Evolutionary conservation across 495 filamentous ascomycete genomes (phyloP).

Genomic region (Pyrenula aspistea): DNA sequence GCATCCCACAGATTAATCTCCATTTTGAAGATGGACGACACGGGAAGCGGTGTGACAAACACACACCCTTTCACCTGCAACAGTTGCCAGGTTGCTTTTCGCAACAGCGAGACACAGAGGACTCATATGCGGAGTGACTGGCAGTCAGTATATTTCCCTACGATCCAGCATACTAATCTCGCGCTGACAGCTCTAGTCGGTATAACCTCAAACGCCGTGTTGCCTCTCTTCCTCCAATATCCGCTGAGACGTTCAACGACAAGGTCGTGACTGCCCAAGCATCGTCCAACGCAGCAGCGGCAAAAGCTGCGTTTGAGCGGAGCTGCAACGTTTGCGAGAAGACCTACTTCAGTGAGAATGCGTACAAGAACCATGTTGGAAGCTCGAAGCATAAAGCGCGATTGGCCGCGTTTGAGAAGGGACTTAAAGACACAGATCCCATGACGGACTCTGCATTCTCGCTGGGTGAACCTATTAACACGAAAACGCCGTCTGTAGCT

Average conservation of each 20-base stretch:
- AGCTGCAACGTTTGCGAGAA: conserved; percentile 74
- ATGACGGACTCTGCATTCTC: conserved; percentile 87
- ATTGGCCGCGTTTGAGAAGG: conserved; percentile 33
- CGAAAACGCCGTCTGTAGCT: conserved; percentile 14
- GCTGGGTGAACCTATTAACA: conserved; percentile 64
- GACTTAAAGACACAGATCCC: conserved; percentile 53
- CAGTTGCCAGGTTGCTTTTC: conserved; percentile 92
- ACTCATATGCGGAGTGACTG: conserved; percentile 95
- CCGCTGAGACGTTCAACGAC: conserved; percentile 87
- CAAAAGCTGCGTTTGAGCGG: conserved; percentile 82
- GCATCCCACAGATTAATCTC: too few relatives aligned
- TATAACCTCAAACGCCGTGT: conserved; percentile 97
- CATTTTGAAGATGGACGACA: background rate
- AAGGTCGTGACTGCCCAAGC: conserved; percentile 93
- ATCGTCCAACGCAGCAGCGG: conserved; percentile 66
- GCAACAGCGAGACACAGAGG: conserved; percentile 83
- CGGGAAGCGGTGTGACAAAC: background rate
- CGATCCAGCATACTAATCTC: background rate
- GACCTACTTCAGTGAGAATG: conserved; percentile 91
- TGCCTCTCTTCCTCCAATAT: conserved; percentile 79
- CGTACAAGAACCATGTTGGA: conserved; percentile 82
- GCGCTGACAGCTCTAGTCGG: conserved; percentile 39
- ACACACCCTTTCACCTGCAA: conserved; percentile 57
- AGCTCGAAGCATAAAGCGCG: conserved; percentile 83
- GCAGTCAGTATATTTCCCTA: conserved; percentile 57